A percentile compares a stretch with the other conserved stretches of the same genome.
Conservation (phyloP, 805 yeast species). For the Priceomyces medius region DNA sequence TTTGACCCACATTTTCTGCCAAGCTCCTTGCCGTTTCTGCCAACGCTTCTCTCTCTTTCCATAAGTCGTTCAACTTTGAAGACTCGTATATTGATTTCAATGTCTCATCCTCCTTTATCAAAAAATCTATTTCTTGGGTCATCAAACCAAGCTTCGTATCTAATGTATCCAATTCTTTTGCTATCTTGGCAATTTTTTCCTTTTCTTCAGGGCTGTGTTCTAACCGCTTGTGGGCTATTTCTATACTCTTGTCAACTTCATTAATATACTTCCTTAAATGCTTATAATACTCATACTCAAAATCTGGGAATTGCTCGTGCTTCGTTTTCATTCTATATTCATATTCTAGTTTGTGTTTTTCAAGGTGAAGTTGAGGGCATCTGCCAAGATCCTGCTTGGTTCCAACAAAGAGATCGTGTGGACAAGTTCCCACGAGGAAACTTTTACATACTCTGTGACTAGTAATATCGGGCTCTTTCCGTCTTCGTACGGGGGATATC, state of each 20-base stretch:
- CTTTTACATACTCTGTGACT: constrained; percentile 66
- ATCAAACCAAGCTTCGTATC: constrained; percentile 65
- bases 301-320: constrained; percentile 48
- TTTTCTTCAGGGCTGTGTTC: constrained; percentile 76
- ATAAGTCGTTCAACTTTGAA: constrained; percentile 43
- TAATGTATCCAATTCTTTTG: constrained; percentile 57
- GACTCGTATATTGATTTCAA: constrained; percentile 52
- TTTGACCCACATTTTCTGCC: constrained; percentile 74
- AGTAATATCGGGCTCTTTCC: constrained; percentile 42
- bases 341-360: constrained; percentile 70
- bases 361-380: constrained; percentile 74
- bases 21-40: constrained; percentile 58
- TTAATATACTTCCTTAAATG: constrained; percentile 55
- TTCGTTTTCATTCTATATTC: constrained; percentile 46
- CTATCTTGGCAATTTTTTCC: constrained; percentile 52
- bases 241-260: constrained; percentile 67
- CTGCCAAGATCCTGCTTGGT: constrained; percentile 82
- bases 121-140: constrained; percentile 60
- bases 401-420: constrained; percentile 76
- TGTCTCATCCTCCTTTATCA: constrained; percentile 50
- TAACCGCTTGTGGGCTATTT: constrained; percentile 59
- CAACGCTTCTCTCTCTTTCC: constrained; percentile 48
- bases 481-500: constrained; percentile 29
- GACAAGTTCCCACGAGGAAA: constrained; percentile 82
- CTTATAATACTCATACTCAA: constrained; percentile 48